Evolutionary conservation across 768 basidiomycete species (phyloP), one percentile per base, ranked within the genome.

Genomic region (Xerocomellus amylosporus): DNA sequence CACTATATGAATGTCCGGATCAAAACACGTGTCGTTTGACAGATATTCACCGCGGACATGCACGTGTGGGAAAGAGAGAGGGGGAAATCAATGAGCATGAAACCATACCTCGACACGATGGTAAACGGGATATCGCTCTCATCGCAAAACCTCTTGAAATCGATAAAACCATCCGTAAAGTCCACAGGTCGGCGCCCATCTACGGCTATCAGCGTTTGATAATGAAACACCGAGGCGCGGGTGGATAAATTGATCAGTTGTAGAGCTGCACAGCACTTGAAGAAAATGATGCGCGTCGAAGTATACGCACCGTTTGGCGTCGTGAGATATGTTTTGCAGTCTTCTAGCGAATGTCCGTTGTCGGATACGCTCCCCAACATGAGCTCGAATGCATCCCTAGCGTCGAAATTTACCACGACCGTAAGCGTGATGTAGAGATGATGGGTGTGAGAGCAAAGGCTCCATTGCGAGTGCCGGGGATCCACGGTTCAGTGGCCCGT

Each of bases 71-170:
- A 61, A 53, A 40, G 38, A 20, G 34, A 39, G 13, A 8, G 14
- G 31, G 8, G 39, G 45, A 8, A 43, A 30, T 43, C 1, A 31
- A 43, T 34, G 38, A 34, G 22, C 19, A 34, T 36, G 36, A n/a
- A 24, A 33, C 24, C 74, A 45, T 58, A 90, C 91, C 90, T 93
- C 5, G 95, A 97, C 40, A 97, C 92, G 67, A 98, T 91, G 56
- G 96, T 87, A 57, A 97, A 80, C 13, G 97, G 97, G 43, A 98
- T 81, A 60, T 87, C 86, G 43, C 84, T 77, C 2, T 71, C 72
- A 64, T 89, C 88, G 73, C 92, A 95, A 84, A 87, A 98, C 17
- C 76, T 72, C 71, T 88, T 86, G 72, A 98, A 98, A 3, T 83
- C 79, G 66, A 86, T 87, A 78, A 99, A 99, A 17, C 94, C 93